A percentile compares a stretch with the other conserved stretches of the same genome.
Evolutionary conservation across 2,329 filamentous ascomycete genomes (phyloP).

Genomic region (Ophiosphaerella narmari): DNA sequence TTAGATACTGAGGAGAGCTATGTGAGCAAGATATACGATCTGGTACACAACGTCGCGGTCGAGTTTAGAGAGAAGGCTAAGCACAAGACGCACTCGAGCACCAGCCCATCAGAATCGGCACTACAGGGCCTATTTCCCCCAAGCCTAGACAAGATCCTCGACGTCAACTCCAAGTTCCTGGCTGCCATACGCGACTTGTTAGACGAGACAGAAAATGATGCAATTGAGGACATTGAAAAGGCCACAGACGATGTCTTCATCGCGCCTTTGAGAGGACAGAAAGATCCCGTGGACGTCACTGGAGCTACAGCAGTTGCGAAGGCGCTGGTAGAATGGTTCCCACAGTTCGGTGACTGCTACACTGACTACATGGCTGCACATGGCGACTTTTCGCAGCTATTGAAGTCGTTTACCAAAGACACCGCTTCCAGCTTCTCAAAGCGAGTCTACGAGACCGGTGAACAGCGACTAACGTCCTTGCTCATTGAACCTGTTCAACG

Average conservation of each 20-base stretch:
- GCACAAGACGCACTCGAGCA: constrained; percentile 61
- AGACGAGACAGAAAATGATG: constrained; percentile 81
- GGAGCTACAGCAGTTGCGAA: constrained; percentile 79
- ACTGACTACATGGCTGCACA: constrained; percentile 91
- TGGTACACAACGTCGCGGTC: constrained; percentile 79
- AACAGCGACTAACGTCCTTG: constrained; percentile 86
- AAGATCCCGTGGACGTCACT: constrained; percentile 67
- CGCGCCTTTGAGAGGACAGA: constrained; percentile 40
- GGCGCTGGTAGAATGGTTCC: constrained; percentile 87
- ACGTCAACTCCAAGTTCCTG: constrained; percentile 81
- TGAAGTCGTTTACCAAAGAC: constrained; percentile 76
- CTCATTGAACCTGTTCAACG: constrained; percentile 96
- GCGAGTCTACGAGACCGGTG: constrained; percentile 79
- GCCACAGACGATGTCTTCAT: constrained; percentile 47
- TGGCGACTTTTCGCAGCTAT: constrained; percentile 79
- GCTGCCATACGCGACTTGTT: constrained; percentile 75
- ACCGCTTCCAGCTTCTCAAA: constrained; percentile 82
- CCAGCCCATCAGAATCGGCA: constrained; percentile 73
- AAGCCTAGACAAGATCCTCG: constrained; percentile 78
- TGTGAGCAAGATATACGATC: constrained; percentile 81
- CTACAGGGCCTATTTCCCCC: constrained; percentile 79
- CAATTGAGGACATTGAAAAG: constrained; percentile 74
- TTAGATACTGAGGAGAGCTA: constrained; percentile 95
- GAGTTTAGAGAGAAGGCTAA: constrained; percentile 76
- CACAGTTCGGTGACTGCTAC: constrained; percentile 88